Evolutionary conservation across 1,284 basidiomycete genomes (phyloP).

Genomic region (Ceratobasidium sp.): DNA sequence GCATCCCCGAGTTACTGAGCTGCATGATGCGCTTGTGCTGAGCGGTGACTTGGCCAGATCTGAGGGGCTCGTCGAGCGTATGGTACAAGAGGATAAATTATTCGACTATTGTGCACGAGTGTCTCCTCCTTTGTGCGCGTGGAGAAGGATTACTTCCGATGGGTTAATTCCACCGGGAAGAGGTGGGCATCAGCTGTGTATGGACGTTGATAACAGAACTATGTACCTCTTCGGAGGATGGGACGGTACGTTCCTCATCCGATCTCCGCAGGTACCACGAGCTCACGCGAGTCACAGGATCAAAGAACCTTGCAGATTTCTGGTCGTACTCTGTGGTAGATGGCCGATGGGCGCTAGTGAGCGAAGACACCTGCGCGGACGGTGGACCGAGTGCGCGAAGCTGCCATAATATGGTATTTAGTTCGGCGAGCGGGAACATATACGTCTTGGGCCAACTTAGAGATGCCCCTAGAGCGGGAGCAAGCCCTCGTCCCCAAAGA

Average conservation of each 20-base stretch:
- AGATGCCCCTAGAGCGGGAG: constrained; percentile 46
- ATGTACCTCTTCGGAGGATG: constrained; percentile 88
- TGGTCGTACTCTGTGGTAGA: constrained; percentile 79
- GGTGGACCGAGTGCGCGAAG: constrained; percentile 77
- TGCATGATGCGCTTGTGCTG: constrained; percentile 77
- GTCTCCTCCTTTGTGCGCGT: constrained; percentile 22
- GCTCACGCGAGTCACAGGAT: not conserved
- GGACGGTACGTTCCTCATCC: constrained; percentile 67
- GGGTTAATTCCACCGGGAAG: constrained; percentile 72
- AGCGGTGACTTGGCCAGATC: constrained; percentile 74
- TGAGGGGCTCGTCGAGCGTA: constrained; percentile 66
- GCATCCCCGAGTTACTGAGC: constrained; percentile 76
- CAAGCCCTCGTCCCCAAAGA: constrained; percentile 20
- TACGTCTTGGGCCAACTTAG: constrained; percentile 67
- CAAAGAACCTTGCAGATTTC: constrained; percentile 79
- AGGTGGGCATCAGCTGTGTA: constrained; percentile 87
- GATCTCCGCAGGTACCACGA: too few relatives aligned
- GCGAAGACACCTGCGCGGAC: constrained; percentile 69
- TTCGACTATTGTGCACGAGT: constrained; percentile 66
- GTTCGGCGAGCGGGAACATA: constrained; percentile 76
- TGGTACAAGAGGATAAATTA: constrained; percentile 68
- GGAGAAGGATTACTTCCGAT: constrained; percentile 59
- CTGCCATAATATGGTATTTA: constrained; percentile 88
- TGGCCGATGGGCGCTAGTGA: constrained; percentile 76
- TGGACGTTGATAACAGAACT: constrained; percentile 73